Evolutionary conservation across 371 early-diverging fungal species (phyloP), one percentile per base, ranked within the genome.

Genomic region (Rhizopus delemar): DNA sequence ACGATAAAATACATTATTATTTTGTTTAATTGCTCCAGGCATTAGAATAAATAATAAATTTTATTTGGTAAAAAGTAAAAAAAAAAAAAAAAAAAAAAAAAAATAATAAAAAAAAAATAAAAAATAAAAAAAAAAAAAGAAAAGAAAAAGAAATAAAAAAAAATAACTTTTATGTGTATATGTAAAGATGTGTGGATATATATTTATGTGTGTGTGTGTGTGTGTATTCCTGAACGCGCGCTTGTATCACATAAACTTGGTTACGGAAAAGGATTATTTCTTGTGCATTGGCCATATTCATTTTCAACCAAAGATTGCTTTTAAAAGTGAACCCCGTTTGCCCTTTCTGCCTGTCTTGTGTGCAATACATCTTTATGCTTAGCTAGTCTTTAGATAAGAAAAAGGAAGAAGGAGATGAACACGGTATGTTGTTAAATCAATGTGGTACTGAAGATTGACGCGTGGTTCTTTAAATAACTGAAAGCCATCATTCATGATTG

Each of bases 231-330:
- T 29, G 38, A 41, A 13, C 49, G 53, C 53, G 34, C 41, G 22
- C 16, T 46, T 28, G 46, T 36, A 34, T 33, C 31, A 32, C 52
- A 41, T 35, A 57, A 32, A 13, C 22, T 22, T 22, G 22, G 22
- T 22, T 22, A 22, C 22, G 13, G 38, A 43, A 51, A 59, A 28
- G 46, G 34, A 43, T 2, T 22, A 22, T 22, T 51, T 22, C 34
- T 35, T 41, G 38, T 51, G 59, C 59, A 59, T 59, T 41, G 52
- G 38, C 59, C 59, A 59, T 52, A 52, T 35, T 43, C 38, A 1
- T 41, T 1, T 31, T 8, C 13, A 9, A 29, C 29, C 46, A n/a
- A 15, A 28, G 12, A 15, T 22, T 4, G 3, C 48, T 31, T 22
- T 46, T 22, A 46, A 13, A 22, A 22, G 22, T 22, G 22, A 22